Evolutionary conservation across 2,329 filamentous ascomycete genomes (phyloP).

Genomic region (Teratosphaeria epicoccoides): DNA sequence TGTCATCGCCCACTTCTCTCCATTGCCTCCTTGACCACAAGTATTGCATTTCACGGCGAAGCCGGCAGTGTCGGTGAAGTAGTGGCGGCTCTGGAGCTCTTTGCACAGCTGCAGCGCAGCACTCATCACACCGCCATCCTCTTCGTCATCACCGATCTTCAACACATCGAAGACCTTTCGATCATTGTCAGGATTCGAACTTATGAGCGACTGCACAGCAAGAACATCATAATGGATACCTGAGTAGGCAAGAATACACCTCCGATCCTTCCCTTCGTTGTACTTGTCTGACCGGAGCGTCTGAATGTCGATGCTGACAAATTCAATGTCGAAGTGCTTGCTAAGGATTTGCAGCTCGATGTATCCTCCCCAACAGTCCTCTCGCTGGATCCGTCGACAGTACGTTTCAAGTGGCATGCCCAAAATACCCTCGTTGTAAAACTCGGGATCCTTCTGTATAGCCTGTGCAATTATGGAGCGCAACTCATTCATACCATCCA

Average conservation of each 20-base stretch:
- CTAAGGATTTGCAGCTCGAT: constrained; percentile 83
- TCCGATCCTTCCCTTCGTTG: constrained; percentile 58
- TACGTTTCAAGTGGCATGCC: constrained; percentile 63
- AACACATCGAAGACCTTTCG: constrained; percentile 58
- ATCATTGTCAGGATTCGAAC: constrained; percentile 62
- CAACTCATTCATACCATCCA: constrained; percentile 60
- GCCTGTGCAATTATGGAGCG: constrained; percentile 67
- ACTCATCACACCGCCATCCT: constrained; percentile 44
- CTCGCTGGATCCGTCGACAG: constrained; percentile 67
- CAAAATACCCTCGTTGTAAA: constrained; percentile 67
- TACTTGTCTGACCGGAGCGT: constrained; percentile 59
- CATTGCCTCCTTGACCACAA: constrained; percentile 59
- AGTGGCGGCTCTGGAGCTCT: constrained; percentile 60
- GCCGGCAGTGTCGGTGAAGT: constrained; percentile 78
- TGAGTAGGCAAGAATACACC: constrained; percentile 78
- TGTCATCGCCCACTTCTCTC: constrained; percentile 50
- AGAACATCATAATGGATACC: constrained; percentile 92
- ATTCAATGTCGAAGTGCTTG: constrained; percentile 74
- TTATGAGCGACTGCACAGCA: constrained; percentile 56
- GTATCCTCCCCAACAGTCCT: constrained; percentile 79
- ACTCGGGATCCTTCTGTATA: constrained; percentile 61
- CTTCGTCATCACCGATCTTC: constrained; percentile 24
- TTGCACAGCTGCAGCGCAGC: constrained; percentile 47
- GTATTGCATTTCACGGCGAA: constrained; percentile 69
- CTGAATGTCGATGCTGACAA: constrained; percentile 73